Evolutionary conservation across 179 eudicot species (phyloP).

Genomic region (Silene coronaria): DNA sequence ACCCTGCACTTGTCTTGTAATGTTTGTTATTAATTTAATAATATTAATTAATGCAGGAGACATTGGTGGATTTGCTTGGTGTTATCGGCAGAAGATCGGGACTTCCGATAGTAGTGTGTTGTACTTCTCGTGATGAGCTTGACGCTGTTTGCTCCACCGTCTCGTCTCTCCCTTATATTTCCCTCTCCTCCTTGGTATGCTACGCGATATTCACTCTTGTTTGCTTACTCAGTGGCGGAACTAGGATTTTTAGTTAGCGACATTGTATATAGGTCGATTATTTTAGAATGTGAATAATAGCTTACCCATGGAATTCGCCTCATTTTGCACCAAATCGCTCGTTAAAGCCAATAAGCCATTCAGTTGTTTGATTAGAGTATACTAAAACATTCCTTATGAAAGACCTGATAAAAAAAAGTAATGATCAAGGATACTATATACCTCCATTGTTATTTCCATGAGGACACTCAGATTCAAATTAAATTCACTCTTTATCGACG

Average conservation of each 20-base stretch:
- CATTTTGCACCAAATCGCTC: background rate
- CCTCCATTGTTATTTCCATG: background rate
- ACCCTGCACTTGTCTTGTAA: background rate
- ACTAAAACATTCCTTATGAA: too few relatives aligned
- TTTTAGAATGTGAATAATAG: background rate
- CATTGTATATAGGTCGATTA: too few relatives aligned
- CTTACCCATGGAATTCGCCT: background rate
- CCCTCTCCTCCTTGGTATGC: slow-evolving; percentile 65
- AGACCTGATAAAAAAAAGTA: too few relatives aligned
- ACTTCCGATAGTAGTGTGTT: slow-evolving; percentile 76
- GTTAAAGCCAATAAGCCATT: background rate
- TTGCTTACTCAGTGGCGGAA: too few relatives aligned
- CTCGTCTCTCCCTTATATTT: slow-evolving; percentile 52
- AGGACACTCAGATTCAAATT: background rate
- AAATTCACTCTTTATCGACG: background rate
- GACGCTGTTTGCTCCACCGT: slow-evolving; percentile 39
- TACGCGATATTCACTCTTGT: too few relatives aligned
- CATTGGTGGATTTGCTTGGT: slow-evolving; percentile 71
- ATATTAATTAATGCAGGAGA: slow-evolving; percentile 40
- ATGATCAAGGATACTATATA: too few relatives aligned
- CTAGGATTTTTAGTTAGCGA: too few relatives aligned
- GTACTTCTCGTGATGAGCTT: slow-evolving; percentile 40
- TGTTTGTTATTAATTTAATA: background rate
- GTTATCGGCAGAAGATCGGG: slow-evolving; percentile 61
- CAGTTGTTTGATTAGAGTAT: too few relatives aligned